These are phyloP conservation scores for Collybia mongolica DNA, from an alignment of 768 basidiomycete genomes.

Conservation along the genomic window DNA sequence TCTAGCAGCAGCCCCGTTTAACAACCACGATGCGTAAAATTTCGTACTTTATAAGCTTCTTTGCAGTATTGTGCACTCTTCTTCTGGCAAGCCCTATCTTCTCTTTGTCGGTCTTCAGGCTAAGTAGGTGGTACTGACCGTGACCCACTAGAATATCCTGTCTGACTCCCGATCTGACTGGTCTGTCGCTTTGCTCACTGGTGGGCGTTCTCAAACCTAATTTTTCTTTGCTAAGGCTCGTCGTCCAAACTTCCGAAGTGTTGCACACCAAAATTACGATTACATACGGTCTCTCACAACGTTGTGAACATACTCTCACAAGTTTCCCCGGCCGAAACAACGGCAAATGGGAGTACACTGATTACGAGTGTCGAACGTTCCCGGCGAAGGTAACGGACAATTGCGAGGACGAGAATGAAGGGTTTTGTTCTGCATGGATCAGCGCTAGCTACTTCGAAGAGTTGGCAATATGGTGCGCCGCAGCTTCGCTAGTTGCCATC, in stretches of 20 bases:
- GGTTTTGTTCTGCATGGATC: constrained; percentile 68
- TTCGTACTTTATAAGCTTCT: constrained; percentile 65
- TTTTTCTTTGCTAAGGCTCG: constrained; percentile 32
- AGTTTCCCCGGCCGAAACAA: constrained; percentile 44
- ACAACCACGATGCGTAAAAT: constrained; percentile 55
- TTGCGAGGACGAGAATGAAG: constrained; percentile 51
- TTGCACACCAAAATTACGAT: constrained; percentile 46
- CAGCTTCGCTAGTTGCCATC: constrained; percentile 54
- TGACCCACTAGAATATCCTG: constrained; percentile 48
- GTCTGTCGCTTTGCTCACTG: constrained; percentile 29
- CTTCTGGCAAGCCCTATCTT: constrained; percentile 43
- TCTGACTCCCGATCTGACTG: constrained; percentile 62
- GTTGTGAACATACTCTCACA: constrained; percentile 53
- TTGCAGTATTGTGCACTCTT: constrained; percentile 49
- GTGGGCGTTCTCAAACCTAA: not conserved
- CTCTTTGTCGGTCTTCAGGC: not conserved
- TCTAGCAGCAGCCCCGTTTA: too few relatives aligned
- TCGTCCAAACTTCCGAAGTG: constrained; percentile 41
- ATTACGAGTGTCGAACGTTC: constrained; percentile 65
- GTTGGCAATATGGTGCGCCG: constrained; percentile 63
- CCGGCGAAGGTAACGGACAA: constrained; percentile 50
- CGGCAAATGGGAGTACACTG: constrained; percentile 46
- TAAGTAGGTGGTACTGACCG: not conserved
- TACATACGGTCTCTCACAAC: constrained; percentile 57
- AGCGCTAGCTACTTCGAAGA: constrained; percentile 69